phyloP scores from a whole-genome alignment of 768 basidiomycete species.

The Leucocoprinus birnbaumii region DNA sequence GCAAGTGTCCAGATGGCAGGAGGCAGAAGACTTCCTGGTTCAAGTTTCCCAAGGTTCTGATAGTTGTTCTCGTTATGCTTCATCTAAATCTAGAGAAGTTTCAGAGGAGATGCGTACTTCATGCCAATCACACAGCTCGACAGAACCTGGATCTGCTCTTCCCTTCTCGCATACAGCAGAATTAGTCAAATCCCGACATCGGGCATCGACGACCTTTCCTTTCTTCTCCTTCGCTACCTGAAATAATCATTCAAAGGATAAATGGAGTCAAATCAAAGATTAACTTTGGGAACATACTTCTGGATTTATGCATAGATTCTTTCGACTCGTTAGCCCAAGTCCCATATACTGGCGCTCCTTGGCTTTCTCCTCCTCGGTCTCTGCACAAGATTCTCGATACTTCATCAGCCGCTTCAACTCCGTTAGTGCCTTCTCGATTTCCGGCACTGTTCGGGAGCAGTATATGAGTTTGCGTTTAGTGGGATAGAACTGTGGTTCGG shows the following conservation, averaged over 20 bases:
- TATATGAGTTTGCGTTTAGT: conserved; percentile 94
- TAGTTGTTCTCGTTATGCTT: conserved; percentile 10
- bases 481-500: conserved; percentile 75
- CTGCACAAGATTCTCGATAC: conserved; percentile 74
- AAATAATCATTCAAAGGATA: neutral
- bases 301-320: conserved; percentile 95
- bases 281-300: conserved; percentile 50
- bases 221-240: conserved; percentile 98
- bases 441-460: conserved; percentile 98
- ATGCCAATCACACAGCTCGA: conserved; percentile 92
- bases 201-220: conserved; percentile 94
- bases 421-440: conserved; percentile 96
- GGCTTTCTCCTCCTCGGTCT: conserved; percentile 67
- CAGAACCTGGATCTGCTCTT: conserved; percentile 82
- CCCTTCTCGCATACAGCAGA: conserved; percentile 80
- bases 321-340: conserved; percentile 90
- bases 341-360: conserved; percentile 86
- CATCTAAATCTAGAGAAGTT: neutral
- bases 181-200: conserved; percentile 94
- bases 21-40: conserved; percentile 79
- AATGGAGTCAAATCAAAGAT: neutral
- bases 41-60: conserved; percentile 79
- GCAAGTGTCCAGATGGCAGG: conserved; percentile 92
- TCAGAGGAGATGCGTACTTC: conserved; percentile 55
- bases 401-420: conserved; percentile 93